Evolutionary conservation across 1,284 basidiomycete species (phyloP), one percentile per base, ranked within the genome.

Genomic region (Rhizopogon parksii): DNA sequence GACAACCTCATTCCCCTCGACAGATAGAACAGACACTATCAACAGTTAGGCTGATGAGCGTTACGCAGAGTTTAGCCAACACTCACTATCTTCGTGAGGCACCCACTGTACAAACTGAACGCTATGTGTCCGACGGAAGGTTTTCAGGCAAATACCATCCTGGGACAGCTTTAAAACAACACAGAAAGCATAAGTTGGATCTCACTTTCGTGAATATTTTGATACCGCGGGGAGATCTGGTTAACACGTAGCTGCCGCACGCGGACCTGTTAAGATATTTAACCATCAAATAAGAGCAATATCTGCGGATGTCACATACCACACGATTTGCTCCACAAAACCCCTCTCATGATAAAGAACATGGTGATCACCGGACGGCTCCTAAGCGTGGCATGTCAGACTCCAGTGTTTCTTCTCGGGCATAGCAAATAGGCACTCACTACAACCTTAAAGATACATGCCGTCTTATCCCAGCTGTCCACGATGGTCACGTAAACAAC

Each of bases 241-340:
- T 84, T 14, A 86, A 63, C 1, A 86, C 63, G 36, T 73, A 63
- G 46, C 72, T 71, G 11, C 83, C 82, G 32, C 71, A 76, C 0
- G 82, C 81, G 6, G 83, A 83, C 80, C 80, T 82, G 53, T 9
- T 35, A 46, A 24, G 35, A 17, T 35, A 40, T 24, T 15, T 32
- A 51, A 32, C 5, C 35, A 25, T 30, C 4, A 45, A 17, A 14
- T 12, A 21, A 40, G 2, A 5, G 14, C 3, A 8, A 7, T 19
- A 9, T 32, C 42, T 32, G n/a, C 47, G 37, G 42, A 37, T 21
- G 37, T 19, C 34, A 49, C 17, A 25, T 36, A 81, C 83, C 85
- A 88, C 36, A 83, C 83, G 14, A 86, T 83, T 65, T 86, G 84
- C 36, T 79, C 77, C 15, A 85, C 79, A 57, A 86, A 85, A 21